These are phyloP conservation scores for Actinomortierella wolfii DNA, from an alignment of 371 early-diverging fungal genomes.

Conservation along the genomic window DNA sequence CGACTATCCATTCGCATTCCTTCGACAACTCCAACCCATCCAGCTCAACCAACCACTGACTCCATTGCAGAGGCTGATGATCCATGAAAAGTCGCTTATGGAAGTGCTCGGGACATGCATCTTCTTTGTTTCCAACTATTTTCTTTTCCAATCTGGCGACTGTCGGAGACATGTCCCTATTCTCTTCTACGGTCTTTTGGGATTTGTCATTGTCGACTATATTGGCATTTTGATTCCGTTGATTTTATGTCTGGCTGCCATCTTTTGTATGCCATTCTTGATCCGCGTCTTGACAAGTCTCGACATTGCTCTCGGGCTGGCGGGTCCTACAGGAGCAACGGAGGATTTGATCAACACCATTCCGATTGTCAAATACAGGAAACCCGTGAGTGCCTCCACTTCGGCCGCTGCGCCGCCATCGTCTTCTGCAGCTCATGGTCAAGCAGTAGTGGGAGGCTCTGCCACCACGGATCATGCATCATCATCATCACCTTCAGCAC, in stretches of 20 bases:
- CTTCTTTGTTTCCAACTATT: conserved; percentile 76
- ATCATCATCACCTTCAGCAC: too few relatives aligned
- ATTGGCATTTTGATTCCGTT: conserved; percentile 68
- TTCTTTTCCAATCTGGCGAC: conserved; percentile 59
- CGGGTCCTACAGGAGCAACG: conserved; percentile 66
- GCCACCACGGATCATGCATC: too few relatives aligned
- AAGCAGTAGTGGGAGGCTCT: too few relatives aligned
- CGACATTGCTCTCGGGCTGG: conserved; percentile 56
- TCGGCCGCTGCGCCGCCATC: neutral
- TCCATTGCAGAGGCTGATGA: conserved; percentile 21
- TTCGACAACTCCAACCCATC: conserved; percentile 30
- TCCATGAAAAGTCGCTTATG: conserved; percentile 55
- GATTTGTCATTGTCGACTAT: conserved; percentile 69
- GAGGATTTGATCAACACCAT: conserved; percentile 62
- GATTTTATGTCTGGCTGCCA: conserved; percentile 63
- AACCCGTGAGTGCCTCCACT: conserved; percentile 5
- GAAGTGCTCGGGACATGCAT: conserved; percentile 68
- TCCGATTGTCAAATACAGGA: conserved; percentile 50
- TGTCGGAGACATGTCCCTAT: conserved; percentile 60
- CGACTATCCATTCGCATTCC: conserved; percentile 22
- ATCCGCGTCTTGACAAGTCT: conserved; percentile 54
- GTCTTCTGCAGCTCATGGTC: too few relatives aligned
- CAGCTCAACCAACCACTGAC: conserved; percentile 29
- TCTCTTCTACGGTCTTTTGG: conserved; percentile 62
- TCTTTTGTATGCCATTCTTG: conserved; percentile 71